phyloP scores from a whole-genome alignment of 768 basidiomycete species.

The Leucogyrophana mollusca region DNA sequence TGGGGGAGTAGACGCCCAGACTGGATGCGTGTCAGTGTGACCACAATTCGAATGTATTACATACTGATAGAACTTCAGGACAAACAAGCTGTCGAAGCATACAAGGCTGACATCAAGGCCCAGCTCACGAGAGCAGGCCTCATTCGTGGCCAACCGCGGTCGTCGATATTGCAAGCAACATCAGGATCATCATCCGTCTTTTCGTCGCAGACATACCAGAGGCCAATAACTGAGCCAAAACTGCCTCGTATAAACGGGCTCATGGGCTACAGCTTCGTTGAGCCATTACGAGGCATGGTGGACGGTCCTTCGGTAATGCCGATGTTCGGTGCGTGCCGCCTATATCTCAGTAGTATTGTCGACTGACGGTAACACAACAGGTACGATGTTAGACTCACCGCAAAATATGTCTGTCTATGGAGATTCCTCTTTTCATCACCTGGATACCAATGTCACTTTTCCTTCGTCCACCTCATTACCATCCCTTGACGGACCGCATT shows the following conservation, averaged over 20 bases:
- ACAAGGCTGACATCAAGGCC: slow-evolving; percentile 83
- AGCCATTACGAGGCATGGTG: slow-evolving; percentile 11
- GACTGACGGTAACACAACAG: slow-evolving; percentile 16
- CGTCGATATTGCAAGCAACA: slow-evolving; percentile 44
- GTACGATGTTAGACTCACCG: slow-evolving; percentile 29
- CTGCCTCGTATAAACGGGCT: slow-evolving; percentile 19
- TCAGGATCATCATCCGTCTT: slow-evolving; percentile 33
- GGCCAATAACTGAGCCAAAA: slow-evolving; percentile 16
- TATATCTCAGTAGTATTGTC: neutral
- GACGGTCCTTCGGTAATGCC: slow-evolving; percentile 27
- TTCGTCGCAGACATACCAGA: slow-evolving; percentile 26
- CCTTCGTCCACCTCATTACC: slow-evolving; percentile 31
- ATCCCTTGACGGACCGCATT: slow-evolving; percentile 31
- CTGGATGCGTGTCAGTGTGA: slow-evolving; percentile 74
- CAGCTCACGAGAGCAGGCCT: slow-evolving; percentile 75
- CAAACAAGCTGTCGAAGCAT: slow-evolving; percentile 76
- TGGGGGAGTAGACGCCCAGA: slow-evolving; percentile 87
- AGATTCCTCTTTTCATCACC: slow-evolving; percentile 25
- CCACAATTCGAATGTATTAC: slow-evolving; percentile 1
- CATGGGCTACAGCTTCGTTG: slow-evolving; percentile 18
- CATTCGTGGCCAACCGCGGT: slow-evolving; percentile 79
- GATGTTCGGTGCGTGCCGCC: slow-evolving; percentile 23
- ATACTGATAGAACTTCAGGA: slow-evolving; percentile 48
- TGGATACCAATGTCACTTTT: slow-evolving; percentile 30
- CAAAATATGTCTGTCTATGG: slow-evolving; percentile 22